Base-by-base conservation (phyloP, 352 stramenopile genomes). In the Phytophthora boehmeriae region DNA sequence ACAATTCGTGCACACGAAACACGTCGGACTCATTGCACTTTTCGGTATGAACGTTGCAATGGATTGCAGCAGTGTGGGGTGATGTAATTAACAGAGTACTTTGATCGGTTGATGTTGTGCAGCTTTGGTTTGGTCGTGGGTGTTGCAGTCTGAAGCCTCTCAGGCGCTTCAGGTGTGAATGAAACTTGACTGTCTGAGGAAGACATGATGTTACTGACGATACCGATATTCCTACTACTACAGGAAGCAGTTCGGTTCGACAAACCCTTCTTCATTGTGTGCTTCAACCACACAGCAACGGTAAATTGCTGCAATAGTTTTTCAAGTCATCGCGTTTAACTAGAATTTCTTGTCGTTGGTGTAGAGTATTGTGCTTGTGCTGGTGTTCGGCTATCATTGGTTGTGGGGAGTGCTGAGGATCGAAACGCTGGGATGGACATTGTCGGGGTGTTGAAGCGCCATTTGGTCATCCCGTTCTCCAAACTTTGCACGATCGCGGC, bases 251-350 rank as follows among this genome's bases (percentile, higher is more conserved):
- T 67, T 14, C 43, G 63, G 43, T 83, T 83, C 56, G 76, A 78
- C 65, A 83, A 83, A 62, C 76, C 76, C 3, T 83, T 81, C 49
- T 83, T 86, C 71, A 78, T 86, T 39, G 74, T 86, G 22, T 80
- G 76, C 34, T 86, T 83, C 57, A 80, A 84, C 47, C 77, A 84
- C 60, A 76, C 64, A 1, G 62, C 63, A 22, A 81, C 73, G 23
- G 68, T 68, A 52, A 10, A 45, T n/a, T n/a, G n/a, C n/a, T n/a
- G n/a, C n/a, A n/a, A n/a, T n/a, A n/a, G n/a, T n/a, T n/a, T n/a
- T n/a, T n/a, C n/a, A n/a, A n/a, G n/a, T n/a, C n/a, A n/a, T n/a
- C n/a, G n/a, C n/a, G n/a, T 35, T 8, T 42, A 13, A 51, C 25
- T 13, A 34, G 14, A 42, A 6, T 28, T 46, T 32, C 28, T 55